Evolutionary conservation across 2,329 filamentous ascomycete species (phyloP), one percentile per base, ranked within the genome.

Genomic region (Talaromyces piceae): DNA sequence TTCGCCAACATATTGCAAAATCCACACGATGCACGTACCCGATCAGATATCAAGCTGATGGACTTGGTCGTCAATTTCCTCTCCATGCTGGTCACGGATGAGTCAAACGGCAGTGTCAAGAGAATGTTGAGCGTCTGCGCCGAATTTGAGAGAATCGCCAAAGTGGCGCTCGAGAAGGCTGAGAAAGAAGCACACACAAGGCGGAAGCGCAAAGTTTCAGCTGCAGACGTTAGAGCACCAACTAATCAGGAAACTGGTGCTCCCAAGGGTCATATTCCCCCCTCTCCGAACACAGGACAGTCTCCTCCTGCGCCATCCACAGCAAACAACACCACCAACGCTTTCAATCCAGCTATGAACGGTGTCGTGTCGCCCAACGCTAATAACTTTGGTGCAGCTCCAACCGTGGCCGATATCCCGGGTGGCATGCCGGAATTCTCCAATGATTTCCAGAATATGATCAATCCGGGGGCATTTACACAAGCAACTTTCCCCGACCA

Each of bases 1-100:
- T 98, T 98, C 63, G 91, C 91, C 53, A 96, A 97, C 62, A 94
- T 97, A 44, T 72, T 98, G 1, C 93, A 98, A 66, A 97, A 97
- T 60, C 93, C 93, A 0, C 82, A 91, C 53, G 93, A 98, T 63
- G 83, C 87, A 1, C 81, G 90, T 43, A 91, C 91, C 39, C 84
- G 89, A 50, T 90, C 90, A 1, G 93, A 98, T 66, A 83, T 93
- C 13, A 86, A 87, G 58, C 73, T 97, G 18, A 96, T 98, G 90
- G 89, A 85, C 59, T 77, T 91, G 6, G 93, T 98, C 1, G 91
- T 97, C 50, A 90, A 84, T 41, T 98, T 97, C 68, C 72, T 98
- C 28, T 89, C 87, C 3, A 91, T 88, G 69, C 78, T 98, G 11
- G 87, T 87, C n/a, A 81, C 86, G 30, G 91, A 97, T 61, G 88